Conservation (phyloP, 441 rosid genomes). For the Brassica hybrid region DNA sequence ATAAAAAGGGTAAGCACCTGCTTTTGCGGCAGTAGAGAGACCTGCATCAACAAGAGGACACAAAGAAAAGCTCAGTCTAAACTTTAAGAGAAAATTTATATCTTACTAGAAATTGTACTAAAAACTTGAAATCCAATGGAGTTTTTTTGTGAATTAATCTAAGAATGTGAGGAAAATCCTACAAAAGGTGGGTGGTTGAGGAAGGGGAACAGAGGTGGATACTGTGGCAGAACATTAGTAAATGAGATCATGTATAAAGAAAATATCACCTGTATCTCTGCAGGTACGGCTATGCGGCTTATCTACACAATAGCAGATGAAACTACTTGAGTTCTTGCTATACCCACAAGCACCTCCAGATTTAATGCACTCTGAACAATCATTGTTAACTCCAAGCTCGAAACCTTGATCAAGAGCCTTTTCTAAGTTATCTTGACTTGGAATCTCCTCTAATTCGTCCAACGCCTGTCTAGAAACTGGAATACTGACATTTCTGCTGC, state of each 20-base stretch:
- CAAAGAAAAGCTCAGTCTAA: background rate
- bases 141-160: too few species aligned
- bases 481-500: too few species aligned
- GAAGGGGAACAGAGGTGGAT: background rate
- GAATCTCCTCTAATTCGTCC: too few species aligned
- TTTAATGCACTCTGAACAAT: slow-evolving; percentile 24
- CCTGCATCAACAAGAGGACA: background rate
- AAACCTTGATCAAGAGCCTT: too few species aligned
- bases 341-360: slow-evolving; percentile 39
- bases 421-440: too few species aligned
- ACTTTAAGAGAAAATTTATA: background rate
- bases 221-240: background rate
- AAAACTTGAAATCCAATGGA: background rate
- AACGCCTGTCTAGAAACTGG: too few species aligned
- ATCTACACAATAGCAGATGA: background rate
- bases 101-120: background rate
- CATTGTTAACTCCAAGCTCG: slow-evolving; percentile 34
- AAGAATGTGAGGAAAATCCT: too few species aligned
- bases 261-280: background rate
- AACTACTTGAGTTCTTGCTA: background rate
- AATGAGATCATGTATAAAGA: background rate
- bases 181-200: too few species aligned
- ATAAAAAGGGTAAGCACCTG: background rate
- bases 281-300: background rate
- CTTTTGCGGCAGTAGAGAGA: background rate